Conservation (phyloP, 2,329 filamentous ascomycete genomes). For the Lasiodiplodia gonubiensis region DNA sequence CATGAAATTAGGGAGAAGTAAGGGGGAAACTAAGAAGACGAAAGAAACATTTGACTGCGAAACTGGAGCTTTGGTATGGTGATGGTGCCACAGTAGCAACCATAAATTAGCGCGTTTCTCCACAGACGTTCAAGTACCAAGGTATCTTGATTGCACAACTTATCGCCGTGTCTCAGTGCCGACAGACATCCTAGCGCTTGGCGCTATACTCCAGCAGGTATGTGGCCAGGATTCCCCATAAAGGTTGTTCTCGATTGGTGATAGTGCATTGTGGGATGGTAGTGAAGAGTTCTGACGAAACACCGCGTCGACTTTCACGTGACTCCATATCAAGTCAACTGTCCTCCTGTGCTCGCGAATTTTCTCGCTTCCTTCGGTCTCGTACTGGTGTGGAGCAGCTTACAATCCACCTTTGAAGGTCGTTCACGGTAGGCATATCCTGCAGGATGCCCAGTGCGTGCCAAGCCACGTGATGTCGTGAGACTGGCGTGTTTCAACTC, state of each 20-base stretch:
- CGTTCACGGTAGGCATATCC: background rate
- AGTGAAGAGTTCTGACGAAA: too few species aligned
- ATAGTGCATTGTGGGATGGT: too few species aligned
- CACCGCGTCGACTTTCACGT: background rate
- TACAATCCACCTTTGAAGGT: background rate
- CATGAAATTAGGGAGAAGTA: background rate
- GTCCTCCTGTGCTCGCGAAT: background rate
- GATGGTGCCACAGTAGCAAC: too few species aligned
- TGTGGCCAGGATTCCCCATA: too few species aligned
- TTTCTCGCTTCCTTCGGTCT: background rate
- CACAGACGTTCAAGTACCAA: too few species aligned
- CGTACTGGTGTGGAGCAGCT: background rate
- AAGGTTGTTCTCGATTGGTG: too few species aligned
- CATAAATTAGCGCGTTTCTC: too few species aligned
- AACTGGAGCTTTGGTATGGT: too few species aligned
- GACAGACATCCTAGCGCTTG: too few species aligned
- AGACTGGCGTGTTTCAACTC: constrained; percentile 9
- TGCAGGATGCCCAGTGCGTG: background rate
- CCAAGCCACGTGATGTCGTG: constrained; percentile 20
- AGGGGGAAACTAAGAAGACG: background rate
- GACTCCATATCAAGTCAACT: background rate
- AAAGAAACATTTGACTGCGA: background rate
- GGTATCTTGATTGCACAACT: too few species aligned
- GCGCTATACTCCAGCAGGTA: too few species aligned
- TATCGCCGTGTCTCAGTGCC: too few species aligned